Evolutionary conservation across 768 basidiomycete genomes (phyloP).

Genomic region (Tephrocybe sp.): DNA sequence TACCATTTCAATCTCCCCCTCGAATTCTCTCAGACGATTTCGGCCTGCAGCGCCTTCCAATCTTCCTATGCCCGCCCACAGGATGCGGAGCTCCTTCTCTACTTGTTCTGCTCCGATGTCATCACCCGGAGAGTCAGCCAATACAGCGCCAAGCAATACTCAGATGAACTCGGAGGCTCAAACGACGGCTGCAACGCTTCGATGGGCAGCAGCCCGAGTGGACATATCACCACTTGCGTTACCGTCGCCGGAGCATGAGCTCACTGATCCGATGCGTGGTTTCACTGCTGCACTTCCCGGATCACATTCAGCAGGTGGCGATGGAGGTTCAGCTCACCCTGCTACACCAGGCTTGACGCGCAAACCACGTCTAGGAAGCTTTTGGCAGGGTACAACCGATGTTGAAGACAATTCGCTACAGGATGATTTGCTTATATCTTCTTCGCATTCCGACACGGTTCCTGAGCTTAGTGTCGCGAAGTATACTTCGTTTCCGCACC

Average conservation of each 20-base stretch:
- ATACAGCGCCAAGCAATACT: constrained; percentile 15
- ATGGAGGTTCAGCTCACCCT: constrained; percentile 26
- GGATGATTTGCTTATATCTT: constrained; percentile 11
- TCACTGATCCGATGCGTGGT: constrained; percentile 86
- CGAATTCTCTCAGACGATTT: constrained; percentile 12
- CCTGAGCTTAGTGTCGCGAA: not conserved
- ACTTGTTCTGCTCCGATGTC: constrained; percentile 17
- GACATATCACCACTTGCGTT: constrained; percentile 84
- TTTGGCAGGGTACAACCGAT: constrained; percentile 78
- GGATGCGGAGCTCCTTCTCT: constrained; percentile 22
- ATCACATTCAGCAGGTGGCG: constrained; percentile 38
- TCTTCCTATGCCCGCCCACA: constrained; percentile 16
- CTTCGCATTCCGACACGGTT: not conserved
- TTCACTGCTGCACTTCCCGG: constrained; percentile 66
- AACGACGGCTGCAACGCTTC: constrained; percentile 76
- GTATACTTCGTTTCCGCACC: constrained; percentile 1
- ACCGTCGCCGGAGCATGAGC: constrained; percentile 88
- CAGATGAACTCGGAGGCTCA: constrained; percentile 49
- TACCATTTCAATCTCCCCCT: constrained; percentile 11
- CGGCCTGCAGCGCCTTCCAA: constrained; percentile 15
- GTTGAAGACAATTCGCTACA: constrained; percentile 35
- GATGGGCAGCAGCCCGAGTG: constrained; percentile 80
- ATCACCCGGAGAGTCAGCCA: constrained; percentile 16
- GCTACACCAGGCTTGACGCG: constrained; percentile 48
- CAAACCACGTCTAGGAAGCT: constrained; percentile 59